Percentiles rank a stretch among this genome's conserved stretches.
These are phyloP conservation scores for Setaria viridis DNA, from an alignment of 202 grass and related monocot genomes.

Conservation along the genomic window DNA sequence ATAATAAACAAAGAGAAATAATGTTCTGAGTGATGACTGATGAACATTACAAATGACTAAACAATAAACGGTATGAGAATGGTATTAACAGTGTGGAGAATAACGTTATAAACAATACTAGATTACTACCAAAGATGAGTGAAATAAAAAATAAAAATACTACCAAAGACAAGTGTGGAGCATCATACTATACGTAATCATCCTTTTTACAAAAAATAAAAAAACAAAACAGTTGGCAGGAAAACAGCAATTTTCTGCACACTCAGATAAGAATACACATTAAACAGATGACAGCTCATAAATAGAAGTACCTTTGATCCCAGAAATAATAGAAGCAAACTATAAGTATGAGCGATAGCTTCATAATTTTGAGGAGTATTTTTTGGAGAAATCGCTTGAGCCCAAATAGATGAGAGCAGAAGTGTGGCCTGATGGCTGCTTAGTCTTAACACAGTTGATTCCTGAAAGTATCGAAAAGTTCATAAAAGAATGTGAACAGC, in stretches of 20 bases:
- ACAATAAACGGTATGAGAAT: background rate
- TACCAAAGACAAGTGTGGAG: background rate
- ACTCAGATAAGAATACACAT: background rate
- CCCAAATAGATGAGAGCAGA: slow-evolving; percentile 94
- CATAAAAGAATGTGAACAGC: background rate
- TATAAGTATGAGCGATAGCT: slow-evolving; percentile 97
- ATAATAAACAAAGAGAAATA: slow-evolving; percentile 45
- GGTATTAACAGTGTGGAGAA: background rate
- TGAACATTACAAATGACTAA: slow-evolving; percentile 23
- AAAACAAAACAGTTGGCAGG: background rate
- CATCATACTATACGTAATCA: background rate
- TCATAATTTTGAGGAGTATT: slow-evolving; percentile 93
- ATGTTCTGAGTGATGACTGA: slow-evolving; percentile 30
- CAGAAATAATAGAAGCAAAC: slow-evolving; percentile 87
- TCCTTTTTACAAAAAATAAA: background rate
- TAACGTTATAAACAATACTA: background rate
- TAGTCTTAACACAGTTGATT: slow-evolving; percentile 67
- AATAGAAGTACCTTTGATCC: slow-evolving; percentile 75
- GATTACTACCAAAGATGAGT: background rate
- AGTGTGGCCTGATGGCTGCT: slow-evolving; percentile 82
- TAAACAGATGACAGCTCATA: background rate
- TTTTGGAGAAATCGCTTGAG: slow-evolving; percentile 77
- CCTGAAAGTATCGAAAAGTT: slow-evolving; percentile 62
- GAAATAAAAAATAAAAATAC: background rate
- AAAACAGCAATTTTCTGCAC: slow-evolving; percentile 29